These are phyloP conservation scores for Echria macrotheca DNA, from an alignment of 495 filamentous ascomycete genomes.

Conservation along the genomic window DNA sequence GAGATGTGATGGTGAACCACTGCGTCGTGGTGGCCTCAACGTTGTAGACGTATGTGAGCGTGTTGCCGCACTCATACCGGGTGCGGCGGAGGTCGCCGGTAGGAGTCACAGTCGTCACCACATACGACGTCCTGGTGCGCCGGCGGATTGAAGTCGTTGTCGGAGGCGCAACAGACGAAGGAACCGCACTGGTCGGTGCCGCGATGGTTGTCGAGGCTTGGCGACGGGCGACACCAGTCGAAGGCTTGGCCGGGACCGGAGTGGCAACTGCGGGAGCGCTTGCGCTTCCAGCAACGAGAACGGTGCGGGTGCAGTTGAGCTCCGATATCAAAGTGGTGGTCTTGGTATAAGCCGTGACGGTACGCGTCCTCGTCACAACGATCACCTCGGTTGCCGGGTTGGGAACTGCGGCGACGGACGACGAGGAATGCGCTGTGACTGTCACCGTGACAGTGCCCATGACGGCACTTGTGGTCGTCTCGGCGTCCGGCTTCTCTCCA, in stretches of 20 bases:
- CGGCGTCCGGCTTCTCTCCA: not conserved
- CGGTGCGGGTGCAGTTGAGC: constrained; percentile 17
- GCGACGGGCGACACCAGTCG: too few relatives aligned
- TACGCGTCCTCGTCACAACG: constrained; percentile 9
- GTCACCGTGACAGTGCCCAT: constrained; percentile 11
- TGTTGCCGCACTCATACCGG: constrained; percentile 6
- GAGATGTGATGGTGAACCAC: constrained; percentile 1
- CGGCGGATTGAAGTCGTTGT: not conserved
- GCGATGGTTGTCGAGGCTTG: too few relatives aligned
- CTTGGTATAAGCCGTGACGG: constrained; percentile 9
- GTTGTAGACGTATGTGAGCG: constrained; percentile 10
- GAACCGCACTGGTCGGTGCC: not conserved
- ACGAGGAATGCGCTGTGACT: not conserved
- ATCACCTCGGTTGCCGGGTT: not conserved
- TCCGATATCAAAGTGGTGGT: constrained; percentile 6
- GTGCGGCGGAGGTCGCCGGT: constrained; percentile 8
- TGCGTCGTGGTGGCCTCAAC: constrained; percentile 10
- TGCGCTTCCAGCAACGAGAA: constrained; percentile 10
- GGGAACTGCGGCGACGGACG: not conserved
- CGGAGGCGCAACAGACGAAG: not conserved
- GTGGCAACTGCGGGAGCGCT: too few relatives aligned
- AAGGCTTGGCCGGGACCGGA: too few relatives aligned
- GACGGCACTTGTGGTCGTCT: too few relatives aligned
- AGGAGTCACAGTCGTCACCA: constrained; percentile 6
- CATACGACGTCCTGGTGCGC: constrained; percentile 6